These are phyloP conservation scores for Lentinula novae-zelandiae DNA, from an alignment of 1,284 basidiomycete species.

Conservation along the genomic window DNA sequence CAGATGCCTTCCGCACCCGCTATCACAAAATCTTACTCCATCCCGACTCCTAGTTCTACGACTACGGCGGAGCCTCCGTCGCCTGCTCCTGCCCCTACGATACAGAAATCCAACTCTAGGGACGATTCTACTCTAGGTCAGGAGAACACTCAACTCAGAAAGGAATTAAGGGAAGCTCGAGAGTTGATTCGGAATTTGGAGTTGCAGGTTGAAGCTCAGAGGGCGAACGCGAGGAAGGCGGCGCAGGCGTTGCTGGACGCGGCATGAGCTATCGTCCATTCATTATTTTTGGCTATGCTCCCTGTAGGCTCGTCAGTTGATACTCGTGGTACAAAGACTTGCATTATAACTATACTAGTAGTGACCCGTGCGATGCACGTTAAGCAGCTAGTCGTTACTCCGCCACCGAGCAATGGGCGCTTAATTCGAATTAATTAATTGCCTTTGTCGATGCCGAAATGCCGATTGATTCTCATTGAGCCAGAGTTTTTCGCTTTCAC, in stretches of 20 bases:
- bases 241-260: slow-evolving; percentile 46
- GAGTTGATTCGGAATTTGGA: slow-evolving; percentile 79
- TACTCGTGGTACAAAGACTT: too few species aligned
- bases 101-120: neutral
- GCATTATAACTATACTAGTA: too few species aligned
- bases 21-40: slow-evolving; percentile 9
- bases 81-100: slow-evolving; percentile 6
- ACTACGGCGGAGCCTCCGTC: slow-evolving; percentile 16
- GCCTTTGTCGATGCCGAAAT: too few species aligned
- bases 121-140: slow-evolving; percentile 17
- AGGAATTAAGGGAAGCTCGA: slow-evolving; percentile 71
- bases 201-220: slow-evolving; percentile 74
- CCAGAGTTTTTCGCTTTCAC: too few species aligned
- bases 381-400: too few species aligned
- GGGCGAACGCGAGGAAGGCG: slow-evolving; percentile 71
- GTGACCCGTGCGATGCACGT: too few species aligned
- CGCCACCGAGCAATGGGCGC: too few species aligned
- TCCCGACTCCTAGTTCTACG: slow-evolving; percentile 16
- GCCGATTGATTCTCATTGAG: too few species aligned
- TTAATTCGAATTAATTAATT: too few species aligned
- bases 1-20: slow-evolving; percentile 8
- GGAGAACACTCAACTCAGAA: slow-evolving; percentile 60
- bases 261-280: neutral
- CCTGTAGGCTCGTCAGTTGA: too few species aligned
- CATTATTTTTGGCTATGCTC: too few species aligned